Base-by-base conservation (phyloP, 2,329 filamentous ascomycete species). In the Arthrobotrys conoides region DNA sequence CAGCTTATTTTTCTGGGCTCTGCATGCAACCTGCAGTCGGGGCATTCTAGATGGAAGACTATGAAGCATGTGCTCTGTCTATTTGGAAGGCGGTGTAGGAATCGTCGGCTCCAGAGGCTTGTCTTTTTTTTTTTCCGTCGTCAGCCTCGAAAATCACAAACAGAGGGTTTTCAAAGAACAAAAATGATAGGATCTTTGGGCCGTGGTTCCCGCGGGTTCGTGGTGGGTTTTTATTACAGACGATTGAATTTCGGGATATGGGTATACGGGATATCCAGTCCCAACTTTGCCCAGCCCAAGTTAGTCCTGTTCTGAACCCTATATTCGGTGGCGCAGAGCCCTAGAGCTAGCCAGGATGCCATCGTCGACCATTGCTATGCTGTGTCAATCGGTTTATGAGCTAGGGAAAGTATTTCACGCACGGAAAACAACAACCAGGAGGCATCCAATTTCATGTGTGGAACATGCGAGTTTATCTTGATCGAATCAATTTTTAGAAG, bases 291-390 rank as follows among this genome's bases (percentile, higher is more conserved):
- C 49, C 53, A n/a, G 44, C 30, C 55, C 55, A 10, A 48, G 33
- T 44, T 57, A 27, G 44, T 51, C 49, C 44, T 49, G 22, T 20
- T 20, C 30, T 36, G 44, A 73, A 61, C 70, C 70, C 70, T 73
- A 73, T 55, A 57, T 73, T 61, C 36, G 51, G 70, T 73, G 70
- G 70, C 70, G 70, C 51, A 67, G 70, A 61, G 55, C 71, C 71
- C 71, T 75, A 75, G 61, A 75, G 71, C 71, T 75, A 75, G 71
- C 71, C 51, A 53, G 71, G 64, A 61, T 73, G 41, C 63, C 61
- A 68, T 68, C 55, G 64, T 59, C 59, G 46, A 53, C 61, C 57
- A 38, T 72, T n/a, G 61, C 44, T 41, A 41, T 30, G 49, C 36
- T 33, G 24, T 38, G 24, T 30, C 33, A 61, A 27, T 63, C 65